These are phyloP conservation scores for Trichoderma simmonsii DNA, from an alignment of 2,329 filamentous ascomycete genomes.

Conservation along the genomic window DNA sequence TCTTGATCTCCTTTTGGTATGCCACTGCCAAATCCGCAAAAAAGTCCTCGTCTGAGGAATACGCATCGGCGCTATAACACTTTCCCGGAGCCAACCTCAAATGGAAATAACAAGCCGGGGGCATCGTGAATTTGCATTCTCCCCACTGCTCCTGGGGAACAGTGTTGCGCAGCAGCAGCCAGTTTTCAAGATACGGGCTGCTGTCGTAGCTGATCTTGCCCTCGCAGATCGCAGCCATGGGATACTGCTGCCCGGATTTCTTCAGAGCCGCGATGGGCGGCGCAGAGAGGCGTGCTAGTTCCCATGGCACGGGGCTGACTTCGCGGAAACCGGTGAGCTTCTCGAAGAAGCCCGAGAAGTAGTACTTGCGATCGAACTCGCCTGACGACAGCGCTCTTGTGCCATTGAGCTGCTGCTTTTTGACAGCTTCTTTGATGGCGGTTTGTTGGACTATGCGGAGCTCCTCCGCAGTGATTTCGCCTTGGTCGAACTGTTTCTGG, in stretches of 20 bases:
- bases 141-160: conserved; percentile 58
- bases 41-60: conserved; percentile 52
- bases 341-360: conserved; percentile 49
- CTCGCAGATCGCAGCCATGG: conserved; percentile 41
- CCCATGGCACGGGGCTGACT: conserved; percentile 39
- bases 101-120: conserved; percentile 68
- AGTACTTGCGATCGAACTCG: conserved; percentile 59
- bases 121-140: conserved; percentile 66
- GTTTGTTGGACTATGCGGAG: conserved; percentile 57
- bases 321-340: conserved; percentile 41
- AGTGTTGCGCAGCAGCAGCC: conserved; percentile 35
- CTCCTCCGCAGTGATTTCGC: conserved; percentile 39
- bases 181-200: conserved; percentile 45
- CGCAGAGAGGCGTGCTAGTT: conserved; percentile 36
- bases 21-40: conserved; percentile 56
- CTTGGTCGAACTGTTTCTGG: conserved; percentile 45
- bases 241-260: conserved; percentile 37
- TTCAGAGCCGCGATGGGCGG: conserved; percentile 39
- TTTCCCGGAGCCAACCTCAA: conserved; percentile 47
- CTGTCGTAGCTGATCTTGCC: conserved; percentile 41
- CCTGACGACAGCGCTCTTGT: conserved; percentile 65
- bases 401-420: conserved; percentile 60
- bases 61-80: conserved; percentile 52
- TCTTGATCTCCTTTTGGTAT: conserved; percentile 53
- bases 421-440: conserved; percentile 62